Percentiles rank a stretch among this genome's conserved stretches.
These are phyloP conservation scores for Salix exigua DNA, from an alignment of 345 rosid species.

Conservation along the genomic window DNA sequence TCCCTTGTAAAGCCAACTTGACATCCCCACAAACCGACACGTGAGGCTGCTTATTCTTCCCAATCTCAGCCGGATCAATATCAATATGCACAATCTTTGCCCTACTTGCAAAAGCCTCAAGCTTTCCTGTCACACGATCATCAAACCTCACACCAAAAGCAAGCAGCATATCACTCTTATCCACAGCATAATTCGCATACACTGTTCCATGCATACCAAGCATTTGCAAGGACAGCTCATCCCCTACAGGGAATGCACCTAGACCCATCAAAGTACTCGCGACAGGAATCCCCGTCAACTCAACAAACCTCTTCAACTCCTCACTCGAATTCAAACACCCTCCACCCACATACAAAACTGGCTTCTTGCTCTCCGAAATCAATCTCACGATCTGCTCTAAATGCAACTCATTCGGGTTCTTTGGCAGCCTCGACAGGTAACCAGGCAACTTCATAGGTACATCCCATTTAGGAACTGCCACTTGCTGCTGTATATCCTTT, in stretches of 20 bases:
- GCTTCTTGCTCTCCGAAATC: constrained; percentile 71
- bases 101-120: constrained; percentile 88
- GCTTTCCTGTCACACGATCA: constrained; percentile 94
- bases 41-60: constrained; percentile 98
- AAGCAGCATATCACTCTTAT: constrained; percentile 75
- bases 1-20: constrained; percentile 72
- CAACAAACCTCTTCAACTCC: constrained; percentile 75
- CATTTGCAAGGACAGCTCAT: constrained; percentile 77
- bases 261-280: constrained; percentile 99
- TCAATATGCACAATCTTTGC: constrained; percentile 96
- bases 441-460: constrained; percentile 57
- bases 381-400: constrained; percentile 82
- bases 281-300: constrained; percentile 84
- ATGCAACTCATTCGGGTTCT: constrained; percentile 45
- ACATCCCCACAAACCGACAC: constrained; percentile 84
- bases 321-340: constrained; percentile 93
- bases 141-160: constrained; percentile 98
- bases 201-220: constrained; percentile 99
- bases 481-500: constrained; percentile 90
- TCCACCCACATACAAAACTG: constrained; percentile 95
- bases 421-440: constrained; percentile 75
- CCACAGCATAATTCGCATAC: constrained; percentile 86
- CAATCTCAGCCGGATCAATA: constrained; percentile 91
- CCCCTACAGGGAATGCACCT: constrained; percentile 59
- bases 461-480: constrained; percentile 77